Conservation (phyloP, 2,329 filamentous ascomycete species). For the Sarocladium kiliense region DNA sequence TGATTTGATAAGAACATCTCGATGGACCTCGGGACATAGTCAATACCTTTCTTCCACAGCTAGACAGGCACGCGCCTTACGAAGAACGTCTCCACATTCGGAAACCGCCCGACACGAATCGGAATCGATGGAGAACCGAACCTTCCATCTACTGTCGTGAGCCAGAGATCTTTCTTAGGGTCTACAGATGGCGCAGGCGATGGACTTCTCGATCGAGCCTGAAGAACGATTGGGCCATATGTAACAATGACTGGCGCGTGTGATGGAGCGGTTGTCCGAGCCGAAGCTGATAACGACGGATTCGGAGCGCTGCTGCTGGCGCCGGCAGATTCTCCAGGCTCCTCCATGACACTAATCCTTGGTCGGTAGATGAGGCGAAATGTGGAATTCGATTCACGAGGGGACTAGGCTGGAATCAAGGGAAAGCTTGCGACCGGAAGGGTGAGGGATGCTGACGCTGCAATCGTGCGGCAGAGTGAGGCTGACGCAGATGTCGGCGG, state of each 20-base stretch:
- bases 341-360: no score
- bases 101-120: conserved; percentile 34
- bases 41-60: neutral
- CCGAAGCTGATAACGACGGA: no score
- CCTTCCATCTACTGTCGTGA: conserved; percentile 43
- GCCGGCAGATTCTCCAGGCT: no score
- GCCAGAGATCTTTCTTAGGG: conserved; percentile 41
- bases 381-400: no score
- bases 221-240: neutral
- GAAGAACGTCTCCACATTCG: conserved; percentile 37
- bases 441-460: neutral
- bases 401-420: no score
- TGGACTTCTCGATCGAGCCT: neutral
- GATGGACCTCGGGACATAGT: conserved; percentile 34
- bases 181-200: conserved; percentile 1
- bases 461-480: neutral
- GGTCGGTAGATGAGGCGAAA: no score
- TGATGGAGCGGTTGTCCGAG: no score
- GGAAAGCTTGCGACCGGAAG: neutral
- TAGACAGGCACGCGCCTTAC: conserved; percentile 11
- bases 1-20: conserved; percentile 37
- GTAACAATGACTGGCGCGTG: no score
- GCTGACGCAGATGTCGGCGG: neutral
- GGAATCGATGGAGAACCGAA: conserved; percentile 41
- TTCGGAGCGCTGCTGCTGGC: no score